phyloP scores from a whole-genome alignment of 192 early-diverging fungal species.

The Coemansia sp. region DNA sequence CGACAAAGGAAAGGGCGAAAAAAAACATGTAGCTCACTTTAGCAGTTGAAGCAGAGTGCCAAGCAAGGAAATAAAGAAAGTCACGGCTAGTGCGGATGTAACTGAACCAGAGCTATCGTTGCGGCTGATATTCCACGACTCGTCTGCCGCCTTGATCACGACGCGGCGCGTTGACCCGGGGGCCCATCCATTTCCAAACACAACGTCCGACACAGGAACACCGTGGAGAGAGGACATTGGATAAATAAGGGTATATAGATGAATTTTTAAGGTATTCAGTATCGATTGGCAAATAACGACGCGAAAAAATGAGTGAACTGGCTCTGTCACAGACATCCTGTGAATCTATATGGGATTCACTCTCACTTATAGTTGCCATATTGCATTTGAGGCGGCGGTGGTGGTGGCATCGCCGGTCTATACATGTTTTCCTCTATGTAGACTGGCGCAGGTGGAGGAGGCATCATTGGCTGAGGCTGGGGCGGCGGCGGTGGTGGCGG shows the following conservation, averaged over 20 bases:
- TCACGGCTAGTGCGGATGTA: conserved; percentile 23
- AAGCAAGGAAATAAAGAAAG: conserved; percentile 26
- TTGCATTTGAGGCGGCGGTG: conserved; percentile 8
- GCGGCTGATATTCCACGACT: conserved; percentile 36
- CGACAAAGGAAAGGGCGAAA: conserved; percentile 1
- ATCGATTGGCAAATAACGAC: no score
- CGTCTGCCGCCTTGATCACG: conserved; percentile 28
- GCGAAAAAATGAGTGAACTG: background rate
- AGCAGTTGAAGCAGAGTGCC: conserved; percentile 35
- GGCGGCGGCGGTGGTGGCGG: conserved; percentile 7
- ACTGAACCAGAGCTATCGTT: conserved; percentile 28
- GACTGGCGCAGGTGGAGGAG: conserved; percentile 9
- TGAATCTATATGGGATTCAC: background rate
- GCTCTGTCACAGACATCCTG: background rate
- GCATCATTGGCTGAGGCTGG: background rate
- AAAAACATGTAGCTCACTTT: conserved; percentile 11
- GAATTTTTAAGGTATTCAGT: background rate
- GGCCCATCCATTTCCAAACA: conserved; percentile 47
- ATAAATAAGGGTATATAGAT: background rate
- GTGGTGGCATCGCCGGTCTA: background rate
- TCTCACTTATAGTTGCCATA: background rate
- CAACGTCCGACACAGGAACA: conserved; percentile 24
- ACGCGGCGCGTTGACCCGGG: conserved; percentile 39
- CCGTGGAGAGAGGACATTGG: conserved; percentile 18
- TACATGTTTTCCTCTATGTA: background rate